Conservation (phyloP, 2,329 filamentous ascomycete genomes). For the Domatiomyces catenatus region DNA sequence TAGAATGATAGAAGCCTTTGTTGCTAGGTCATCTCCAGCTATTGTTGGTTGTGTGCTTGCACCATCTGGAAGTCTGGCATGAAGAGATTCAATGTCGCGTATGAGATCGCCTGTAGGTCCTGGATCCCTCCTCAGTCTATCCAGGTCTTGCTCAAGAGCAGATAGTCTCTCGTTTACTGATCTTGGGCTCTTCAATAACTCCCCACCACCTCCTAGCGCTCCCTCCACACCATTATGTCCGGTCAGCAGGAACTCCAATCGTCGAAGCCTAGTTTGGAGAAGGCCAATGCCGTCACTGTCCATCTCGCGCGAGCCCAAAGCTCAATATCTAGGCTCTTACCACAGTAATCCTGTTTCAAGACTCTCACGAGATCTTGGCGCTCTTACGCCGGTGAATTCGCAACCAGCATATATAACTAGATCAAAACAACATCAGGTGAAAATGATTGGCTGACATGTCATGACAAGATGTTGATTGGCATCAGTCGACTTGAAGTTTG, state of each 20-base stretch:
- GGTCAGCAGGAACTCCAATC: constrained; percentile 31
- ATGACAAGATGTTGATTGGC: no score
- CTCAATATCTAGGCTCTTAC: no score
- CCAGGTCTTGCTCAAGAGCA: constrained; percentile 25
- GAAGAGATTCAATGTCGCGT: constrained; percentile 28
- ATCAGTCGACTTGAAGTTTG: no score
- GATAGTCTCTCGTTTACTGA: constrained; percentile 27
- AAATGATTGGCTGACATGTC: no score
- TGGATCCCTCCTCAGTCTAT: constrained; percentile 24
- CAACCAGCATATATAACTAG: no score
- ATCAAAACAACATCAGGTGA: no score
- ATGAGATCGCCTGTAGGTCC: constrained; percentile 18
- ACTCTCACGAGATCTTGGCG: no score
- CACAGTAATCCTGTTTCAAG: no score
- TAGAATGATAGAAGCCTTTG: constrained; percentile 24
- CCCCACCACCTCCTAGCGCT: no score
- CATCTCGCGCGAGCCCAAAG: not conserved
- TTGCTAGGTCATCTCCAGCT: constrained; percentile 17
- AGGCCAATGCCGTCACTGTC: constrained; percentile 17
- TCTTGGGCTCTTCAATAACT: constrained; percentile 22
- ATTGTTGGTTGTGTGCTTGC: constrained; percentile 3
- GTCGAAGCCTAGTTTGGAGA: constrained; percentile 29
- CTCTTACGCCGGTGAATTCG: no score
- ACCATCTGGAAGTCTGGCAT: constrained; percentile 18
- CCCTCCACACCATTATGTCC: constrained; percentile 27